Evolutionary conservation across 1,284 basidiomycete species (phyloP).

Genomic region (Ganoderma sinense): DNA sequence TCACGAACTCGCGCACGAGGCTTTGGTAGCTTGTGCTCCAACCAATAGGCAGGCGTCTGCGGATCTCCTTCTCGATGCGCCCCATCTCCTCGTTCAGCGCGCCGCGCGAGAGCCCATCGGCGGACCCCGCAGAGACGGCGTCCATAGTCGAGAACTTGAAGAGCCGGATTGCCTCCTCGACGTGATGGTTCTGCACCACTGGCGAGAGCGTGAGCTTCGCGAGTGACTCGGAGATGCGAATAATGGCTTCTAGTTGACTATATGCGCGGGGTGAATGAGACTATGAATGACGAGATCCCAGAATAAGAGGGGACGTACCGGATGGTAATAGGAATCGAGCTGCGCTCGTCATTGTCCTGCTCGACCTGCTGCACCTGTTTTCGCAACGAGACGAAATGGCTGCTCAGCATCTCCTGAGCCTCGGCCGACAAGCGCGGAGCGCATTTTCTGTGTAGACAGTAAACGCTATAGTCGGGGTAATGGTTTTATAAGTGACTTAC

Average conservation of each 20-base stretch:
- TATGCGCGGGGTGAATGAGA: background rate
- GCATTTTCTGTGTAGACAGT: slow-evolving; percentile 74
- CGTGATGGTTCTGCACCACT: slow-evolving; percentile 91
- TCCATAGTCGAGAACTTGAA: slow-evolving; percentile 99
- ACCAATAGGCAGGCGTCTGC: slow-evolving; percentile 90
- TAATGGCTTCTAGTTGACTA: slow-evolving; percentile 98
- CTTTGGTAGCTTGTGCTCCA: slow-evolving; percentile 98
- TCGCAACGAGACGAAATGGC: slow-evolving; percentile 94
- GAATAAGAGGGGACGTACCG: slow-evolving; percentile 62
- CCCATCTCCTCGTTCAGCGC: slow-evolving; percentile 96
- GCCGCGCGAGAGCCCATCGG: slow-evolving; percentile 92
- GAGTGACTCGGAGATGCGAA: slow-evolving; percentile 96
- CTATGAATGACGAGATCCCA: background rate
- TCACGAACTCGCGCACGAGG: slow-evolving; percentile 95
- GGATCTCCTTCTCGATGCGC: slow-evolving; percentile 91
- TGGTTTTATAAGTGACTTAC: slow-evolving; percentile 49
- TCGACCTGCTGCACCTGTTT: slow-evolving; percentile 98
- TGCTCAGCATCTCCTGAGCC: slow-evolving; percentile 96
- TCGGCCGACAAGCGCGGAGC: slow-evolving; percentile 93
- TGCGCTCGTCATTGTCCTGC: slow-evolving; percentile 95
- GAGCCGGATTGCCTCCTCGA: slow-evolving; percentile 96
- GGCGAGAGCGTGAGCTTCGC: slow-evolving; percentile 94
- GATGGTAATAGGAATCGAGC: slow-evolving; percentile 98
- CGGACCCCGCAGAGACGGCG: slow-evolving; percentile 92
- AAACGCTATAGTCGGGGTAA: background rate